Evolutionary conservation across 345 rosid genomes (phyloP), one percentile per base, ranked within the genome.

Genomic region (Eucalyptus curtisii): DNA sequence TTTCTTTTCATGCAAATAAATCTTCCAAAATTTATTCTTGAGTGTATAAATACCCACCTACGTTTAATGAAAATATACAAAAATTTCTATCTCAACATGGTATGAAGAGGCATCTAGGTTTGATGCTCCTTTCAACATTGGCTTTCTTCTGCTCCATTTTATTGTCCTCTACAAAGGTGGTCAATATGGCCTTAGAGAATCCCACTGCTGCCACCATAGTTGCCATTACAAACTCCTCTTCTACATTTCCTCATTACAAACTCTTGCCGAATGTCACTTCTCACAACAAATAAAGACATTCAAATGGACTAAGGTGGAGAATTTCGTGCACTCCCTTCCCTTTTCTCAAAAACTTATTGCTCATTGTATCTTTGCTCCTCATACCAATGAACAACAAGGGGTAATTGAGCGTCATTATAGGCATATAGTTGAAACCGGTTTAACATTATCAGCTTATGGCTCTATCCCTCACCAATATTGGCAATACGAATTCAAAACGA

Each of bases 61-160:
- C 0, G 10, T 1, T n/a, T n/a, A n/a, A 64, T 64, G 71, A 15
- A 64, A 14, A 64, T 64, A 64, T 30, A 64, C 3, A 64, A 64
- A 3, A 13, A 7, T 30, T 64, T 64, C 17, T n/a, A n/a, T 13
- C 3, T 64, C 10, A 64, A 64, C 0, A n/a, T 14, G 20, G 0
- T 64, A 64, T 14, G 10, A 0, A 55, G 20, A n/a, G 17, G 0
- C 2, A 64, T 64, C 0, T 14, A 7, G 16, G 3, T 16, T 3
- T 64, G 1, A 64, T 0, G 0, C 1, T 1, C 5, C 3, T 64
- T n/a, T 64, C 0, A 64, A 64, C 0, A 15, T 1, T 64, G 1
- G 20, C 0, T 14, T 64, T 64, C 19, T 64, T 64, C 3, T 64
- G 1, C 20, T n/a, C 9, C 37, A 30, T 13, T 61, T 30, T 14